A percentile compares a stretch with the other conserved stretches of the same genome.
Evolutionary conservation across 2,329 filamentous ascomycete genomes (phyloP).

Genomic region (Metarhizium brunneum): DNA sequence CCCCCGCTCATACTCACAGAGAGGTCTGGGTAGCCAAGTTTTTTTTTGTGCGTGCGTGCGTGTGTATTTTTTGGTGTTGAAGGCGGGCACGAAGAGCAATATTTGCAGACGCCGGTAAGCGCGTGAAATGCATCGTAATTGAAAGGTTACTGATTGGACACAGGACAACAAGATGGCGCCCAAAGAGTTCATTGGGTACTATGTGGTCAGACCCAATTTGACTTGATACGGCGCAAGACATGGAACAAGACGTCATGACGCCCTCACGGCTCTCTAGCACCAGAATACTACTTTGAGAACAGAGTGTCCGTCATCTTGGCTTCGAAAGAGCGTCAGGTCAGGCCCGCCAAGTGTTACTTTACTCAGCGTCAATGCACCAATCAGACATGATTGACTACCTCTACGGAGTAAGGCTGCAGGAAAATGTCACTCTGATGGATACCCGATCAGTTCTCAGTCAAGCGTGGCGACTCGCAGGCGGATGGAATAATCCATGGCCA

Average conservation of each 20-base stretch:
- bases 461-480: too few relatives aligned
- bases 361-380: neutral
- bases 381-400: neutral
- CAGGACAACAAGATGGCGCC: neutral
- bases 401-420: neutral
- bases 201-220: neutral
- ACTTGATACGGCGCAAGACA: neutral
- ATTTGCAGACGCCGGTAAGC: neutral
- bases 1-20: neutral
- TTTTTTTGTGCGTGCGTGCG: neutral
- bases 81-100: neutral
- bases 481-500: too few relatives aligned
- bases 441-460: too few relatives aligned
- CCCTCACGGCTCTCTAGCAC: neutral
- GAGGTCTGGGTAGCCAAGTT: neutral
- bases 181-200: neutral
- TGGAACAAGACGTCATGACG: neutral
- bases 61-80: neutral
- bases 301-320: neutral
- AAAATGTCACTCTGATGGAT: neutral
- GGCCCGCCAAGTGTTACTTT: neutral
- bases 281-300: neutral
- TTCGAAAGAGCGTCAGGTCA: neutral
- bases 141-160: neutral
- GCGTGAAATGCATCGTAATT: neutral